Conservation (phyloP, 2,329 filamentous ascomycete genomes). For the Cytospora leucostoma region DNA sequence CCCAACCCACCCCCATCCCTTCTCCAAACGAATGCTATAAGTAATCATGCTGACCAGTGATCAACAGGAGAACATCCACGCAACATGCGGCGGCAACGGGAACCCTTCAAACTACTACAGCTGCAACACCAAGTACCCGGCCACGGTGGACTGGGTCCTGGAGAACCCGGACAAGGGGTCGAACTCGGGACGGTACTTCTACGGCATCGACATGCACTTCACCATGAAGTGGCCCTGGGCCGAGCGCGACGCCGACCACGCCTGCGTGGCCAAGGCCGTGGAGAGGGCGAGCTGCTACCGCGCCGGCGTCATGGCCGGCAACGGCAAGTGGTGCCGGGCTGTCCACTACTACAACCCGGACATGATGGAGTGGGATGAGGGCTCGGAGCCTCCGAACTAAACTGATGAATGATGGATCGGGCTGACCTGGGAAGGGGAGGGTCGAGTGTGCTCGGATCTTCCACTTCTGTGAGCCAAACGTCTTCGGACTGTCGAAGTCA, state of each 20-base stretch:
- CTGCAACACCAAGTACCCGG: slow-evolving; percentile 1
- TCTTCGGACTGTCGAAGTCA: too few relatives aligned
- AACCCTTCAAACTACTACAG: neutral
- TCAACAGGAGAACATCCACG: too few relatives aligned
- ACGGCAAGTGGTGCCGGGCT: slow-evolving; percentile 11
- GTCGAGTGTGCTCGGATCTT: too few relatives aligned
- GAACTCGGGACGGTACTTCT: neutral
- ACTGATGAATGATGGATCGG: too few relatives aligned
- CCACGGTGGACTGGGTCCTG: neutral
- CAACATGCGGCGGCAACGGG: neutral
- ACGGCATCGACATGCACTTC: slow-evolving; percentile 10
- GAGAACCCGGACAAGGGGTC: neutral
- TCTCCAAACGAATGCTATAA: too few relatives aligned
- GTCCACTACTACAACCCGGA: neutral
- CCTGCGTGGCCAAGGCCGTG: neutral
- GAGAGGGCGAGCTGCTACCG: neutral
- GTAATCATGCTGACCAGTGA: too few relatives aligned
- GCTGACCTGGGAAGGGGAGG: too few relatives aligned
- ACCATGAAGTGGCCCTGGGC: neutral
- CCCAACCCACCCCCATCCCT: too few relatives aligned
- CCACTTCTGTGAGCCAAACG: too few relatives aligned
- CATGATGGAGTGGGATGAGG: too few relatives aligned
- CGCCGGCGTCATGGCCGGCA: neutral
- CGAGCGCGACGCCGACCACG: neutral
- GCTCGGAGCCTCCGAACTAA: too few relatives aligned